Evolutionary conservation across 768 basidiomycete species (phyloP).

Genomic region (Leccinum uliginosum): DNA sequence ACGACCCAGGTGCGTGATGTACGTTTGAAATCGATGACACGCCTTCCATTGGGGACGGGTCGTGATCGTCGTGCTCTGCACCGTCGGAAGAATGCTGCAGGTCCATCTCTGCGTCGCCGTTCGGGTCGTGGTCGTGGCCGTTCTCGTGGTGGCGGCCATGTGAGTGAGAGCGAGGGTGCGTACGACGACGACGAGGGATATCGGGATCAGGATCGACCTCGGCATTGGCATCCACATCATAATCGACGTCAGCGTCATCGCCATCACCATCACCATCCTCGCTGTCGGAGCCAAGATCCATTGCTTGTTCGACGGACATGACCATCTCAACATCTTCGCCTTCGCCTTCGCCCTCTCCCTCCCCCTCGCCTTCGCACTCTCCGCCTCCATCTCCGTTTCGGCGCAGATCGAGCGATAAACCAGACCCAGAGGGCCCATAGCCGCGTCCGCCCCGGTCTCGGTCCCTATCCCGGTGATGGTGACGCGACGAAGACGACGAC

Average conservation of each 20-base stretch:
- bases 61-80: conserved; percentile 23
- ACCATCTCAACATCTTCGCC: conserved; percentile 28
- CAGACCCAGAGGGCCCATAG: conserved; percentile 12
- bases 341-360: conserved; percentile 7
- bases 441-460: conserved; percentile 1
- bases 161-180: not conserved
- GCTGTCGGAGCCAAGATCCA: conserved; percentile 40
- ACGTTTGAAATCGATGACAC: conserved; percentile 16
- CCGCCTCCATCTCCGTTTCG: conserved; percentile 10
- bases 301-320: conserved; percentile 42
- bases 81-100: conserved; percentile 29
- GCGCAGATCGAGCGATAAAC: conserved; percentile 8
- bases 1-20: conserved; percentile 17
- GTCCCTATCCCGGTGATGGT: not conserved
- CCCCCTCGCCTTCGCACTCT: not conserved
- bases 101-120: conserved; percentile 14
- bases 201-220: not conserved
- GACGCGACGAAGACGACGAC: conserved; percentile 13
- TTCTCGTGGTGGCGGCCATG: not conserved
- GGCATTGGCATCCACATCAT: not conserved
- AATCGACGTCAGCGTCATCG: not conserved
- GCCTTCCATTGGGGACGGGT: conserved; percentile 33
- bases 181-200: not conserved
- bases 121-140: not conserved
- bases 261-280: conserved; percentile 23